Evolutionary conservation across 805 yeast genomes (phyloP), one percentile per base, ranked within the genome.

Genomic region (Candida germanica): DNA sequence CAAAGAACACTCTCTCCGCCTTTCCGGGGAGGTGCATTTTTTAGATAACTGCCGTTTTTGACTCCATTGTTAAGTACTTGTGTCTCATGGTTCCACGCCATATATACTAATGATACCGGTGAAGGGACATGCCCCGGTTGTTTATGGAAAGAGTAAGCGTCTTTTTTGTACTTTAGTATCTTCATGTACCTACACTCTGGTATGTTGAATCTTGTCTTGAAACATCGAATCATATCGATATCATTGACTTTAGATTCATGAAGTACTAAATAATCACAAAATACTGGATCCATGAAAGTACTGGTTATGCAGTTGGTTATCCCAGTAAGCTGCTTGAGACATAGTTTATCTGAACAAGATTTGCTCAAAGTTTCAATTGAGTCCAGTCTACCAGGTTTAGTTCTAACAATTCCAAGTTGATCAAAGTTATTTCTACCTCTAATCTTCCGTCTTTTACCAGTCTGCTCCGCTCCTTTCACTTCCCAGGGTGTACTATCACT

Each of bases 361-460:
- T 88, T 91, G 20, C 94, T 84, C 32, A 73, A 57, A 0, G 95
- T 75, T 3, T 78, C 44, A 2, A 73, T 71, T 2, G 96, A 83
- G 53, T 93, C 98, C 19, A 68, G 55, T 33, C 98, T 58, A 1
- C 98, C 98, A 0, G 98, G 98, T 52, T 93, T 91, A 0, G 98
- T 89, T 43, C 98, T 67, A 1, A 91, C 88, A 6, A 64, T 58
- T 0, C 96, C 95, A 2, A 70, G 58, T 13, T 59, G 48, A 11
- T 59, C 61, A 45, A 76, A 81, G 52, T 76, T 66, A 23, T 72
- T 73, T 26, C 95, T 57, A 0, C 97, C 97, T 48, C 95, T 54
- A 3, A 49, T 34, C 16, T 29, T 25, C 4, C 33, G 22, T 20
- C 30, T 32, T 19, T 37, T 32, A 16, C 10, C 6, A 16, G 6